Conservation (phyloP, 352 stramenopile species). For the Phytophthora citricola region DNA sequence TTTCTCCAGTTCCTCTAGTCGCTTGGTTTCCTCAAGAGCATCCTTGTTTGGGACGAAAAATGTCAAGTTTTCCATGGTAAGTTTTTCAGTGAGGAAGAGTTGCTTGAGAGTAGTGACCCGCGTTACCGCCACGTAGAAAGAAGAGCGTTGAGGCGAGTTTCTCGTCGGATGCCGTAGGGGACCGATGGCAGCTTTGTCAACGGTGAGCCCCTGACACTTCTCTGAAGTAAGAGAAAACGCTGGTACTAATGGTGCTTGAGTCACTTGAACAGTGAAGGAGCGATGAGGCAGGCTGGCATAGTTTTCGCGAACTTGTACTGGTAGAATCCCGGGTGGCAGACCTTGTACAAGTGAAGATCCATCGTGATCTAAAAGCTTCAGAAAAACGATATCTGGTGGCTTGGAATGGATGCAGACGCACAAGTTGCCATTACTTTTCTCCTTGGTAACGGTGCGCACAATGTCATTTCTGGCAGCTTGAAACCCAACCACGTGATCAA, state of each 20-base stretch:
- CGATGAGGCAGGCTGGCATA: background rate
- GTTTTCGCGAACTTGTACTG: background rate
- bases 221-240: background rate
- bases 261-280: background rate
- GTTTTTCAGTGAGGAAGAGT: background rate
- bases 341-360: background rate
- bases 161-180: background rate
- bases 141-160: background rate
- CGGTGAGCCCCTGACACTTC: background rate
- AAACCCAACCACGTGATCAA: background rate
- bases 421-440: background rate
- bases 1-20: background rate
- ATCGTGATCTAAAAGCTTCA: background rate
- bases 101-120: slow-evolving; percentile 4
- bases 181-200: background rate
- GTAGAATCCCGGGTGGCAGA: background rate
- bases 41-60: background rate
- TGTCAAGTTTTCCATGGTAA: background rate
- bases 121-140: slow-evolving; percentile 4
- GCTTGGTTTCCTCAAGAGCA: background rate
- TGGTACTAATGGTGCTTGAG: background rate
- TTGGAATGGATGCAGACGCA: background rate
- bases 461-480: background rate
- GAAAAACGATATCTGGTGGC: background rate
- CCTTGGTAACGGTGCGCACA: no score